Base-by-base conservation (phyloP, 2,329 filamentous ascomycete species). In the Plectosphaerella sp. region DNA sequence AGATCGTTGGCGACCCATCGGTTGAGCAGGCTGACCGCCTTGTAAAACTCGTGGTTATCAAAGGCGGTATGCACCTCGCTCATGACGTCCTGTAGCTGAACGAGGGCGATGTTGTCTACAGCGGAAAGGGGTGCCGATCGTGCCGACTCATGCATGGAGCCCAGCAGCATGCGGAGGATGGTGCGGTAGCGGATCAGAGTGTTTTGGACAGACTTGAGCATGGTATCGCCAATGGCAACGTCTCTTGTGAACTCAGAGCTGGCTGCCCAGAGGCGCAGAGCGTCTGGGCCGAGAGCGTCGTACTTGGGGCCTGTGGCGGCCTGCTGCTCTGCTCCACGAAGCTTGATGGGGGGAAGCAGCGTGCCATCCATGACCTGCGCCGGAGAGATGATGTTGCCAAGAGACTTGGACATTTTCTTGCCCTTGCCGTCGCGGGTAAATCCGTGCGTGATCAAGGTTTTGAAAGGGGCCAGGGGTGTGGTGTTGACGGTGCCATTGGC, bases 381-480 rank as follows among this genome's bases (percentile, higher is more conserved):
- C 0, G 93, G 92, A 0, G 83, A 79, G 52, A 97, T 84, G 25
- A 89, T 86, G 63, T 99, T 99, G 15, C 94, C 94, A 1, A 97
- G 73, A 0, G 91, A 97, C 69, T 99, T 99, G 66, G 92, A 97
- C 94, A 99, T 99, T 69, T 99, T 99, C 65, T 89, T 91, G n/a
- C 92, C 92, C 36, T 88, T 75, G 48, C 87, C 80, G 62, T 99
- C 94, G 2, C 99, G 81, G 0, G 91, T 92, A 66, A 99, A 99
- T 1, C 94, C 94, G 65, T 99, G 94, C 0, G 94, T 99, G 55
- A 97, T 86, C n/a, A 99, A 77, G 4, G 84, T 89, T 63, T 86
- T 88, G 74, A 95, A 99, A 0, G 94, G 94, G 0, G 93, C 60
- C 59, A 54, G 59, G 39, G 72, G 52, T 35, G 50, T 48, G 15